A percentile compares a stretch with the other conserved stretches of the same genome.
phyloP scores from a whole-genome alignment of 331 rosid genomes.

The Pyrus hybrid region DNA sequence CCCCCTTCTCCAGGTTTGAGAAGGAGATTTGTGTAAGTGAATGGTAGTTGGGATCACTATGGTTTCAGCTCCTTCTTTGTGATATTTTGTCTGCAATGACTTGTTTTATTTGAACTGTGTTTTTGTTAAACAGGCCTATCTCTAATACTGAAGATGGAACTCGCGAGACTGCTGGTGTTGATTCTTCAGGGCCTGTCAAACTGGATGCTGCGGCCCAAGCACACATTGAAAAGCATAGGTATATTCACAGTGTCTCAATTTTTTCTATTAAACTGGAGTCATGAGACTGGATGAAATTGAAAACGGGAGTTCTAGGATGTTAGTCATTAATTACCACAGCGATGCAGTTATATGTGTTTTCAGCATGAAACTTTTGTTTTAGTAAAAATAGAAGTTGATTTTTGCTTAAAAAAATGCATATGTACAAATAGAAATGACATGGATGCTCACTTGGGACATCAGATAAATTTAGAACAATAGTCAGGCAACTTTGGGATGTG shows the following conservation, averaged over 20 bases:
- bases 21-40: too few species aligned
- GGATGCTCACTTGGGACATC: not conserved
- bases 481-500: not conserved
- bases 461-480: not conserved
- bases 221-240: slow-evolving; percentile 85
- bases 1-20: too few species aligned
- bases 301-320: not conserved
- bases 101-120: slow-evolving; percentile 12
- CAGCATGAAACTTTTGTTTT: not conserved
- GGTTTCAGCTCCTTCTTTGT: not conserved
- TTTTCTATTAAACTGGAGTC: not conserved
- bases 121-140: slow-evolving; percentile 44
- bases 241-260: not conserved
- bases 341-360: not conserved
- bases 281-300: not conserved
- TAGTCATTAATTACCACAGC: not conserved
- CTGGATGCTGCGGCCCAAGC: slow-evolving; percentile 62
- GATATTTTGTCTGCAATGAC: slow-evolving; percentile 5
- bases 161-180: slow-evolving; percentile 33
- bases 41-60: not conserved
- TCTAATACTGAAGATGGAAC: slow-evolving; percentile 42
- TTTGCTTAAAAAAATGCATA: not conserved
- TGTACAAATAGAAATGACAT: not conserved
- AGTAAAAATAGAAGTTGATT: not conserved
- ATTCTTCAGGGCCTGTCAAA: slow-evolving; percentile 49